phyloP scores from a whole-genome alignment of 176 grass and related monocot species.

The Juncus inflexus region DNA sequence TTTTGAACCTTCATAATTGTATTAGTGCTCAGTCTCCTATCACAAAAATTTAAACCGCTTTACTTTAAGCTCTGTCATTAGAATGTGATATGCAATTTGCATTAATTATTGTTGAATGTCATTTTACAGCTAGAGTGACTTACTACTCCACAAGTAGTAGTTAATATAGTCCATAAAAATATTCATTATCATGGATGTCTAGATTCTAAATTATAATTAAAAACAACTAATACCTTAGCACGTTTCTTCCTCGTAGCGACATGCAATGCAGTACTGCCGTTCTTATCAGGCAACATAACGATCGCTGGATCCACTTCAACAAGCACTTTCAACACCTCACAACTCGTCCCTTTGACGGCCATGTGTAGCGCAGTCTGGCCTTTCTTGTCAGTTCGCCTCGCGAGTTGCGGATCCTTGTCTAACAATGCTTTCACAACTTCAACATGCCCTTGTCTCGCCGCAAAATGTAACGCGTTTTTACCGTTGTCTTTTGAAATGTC shows the following conservation, averaged over 20 bases:
- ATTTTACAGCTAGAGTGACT: too few relatives aligned
- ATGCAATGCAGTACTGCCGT: conserved; percentile 83
- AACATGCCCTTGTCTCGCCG: conserved; percentile 71
- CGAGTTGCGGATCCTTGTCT: conserved; percentile 82
- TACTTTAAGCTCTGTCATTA: too few relatives aligned
- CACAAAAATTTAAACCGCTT: too few relatives aligned
- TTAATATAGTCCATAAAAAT: background rate
- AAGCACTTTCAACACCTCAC: conserved; percentile 77
- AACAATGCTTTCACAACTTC: conserved; percentile 70
- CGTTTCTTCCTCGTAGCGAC: conserved; percentile 92
- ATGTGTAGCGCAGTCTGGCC: conserved; percentile 94
- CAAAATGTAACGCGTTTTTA: conserved; percentile 92
- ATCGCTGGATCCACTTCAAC: conserved; percentile 89
- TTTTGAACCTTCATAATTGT: too few relatives aligned
- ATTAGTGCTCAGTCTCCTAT: too few relatives aligned
- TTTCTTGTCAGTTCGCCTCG: conserved; percentile 81
- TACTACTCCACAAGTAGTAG: background rate
- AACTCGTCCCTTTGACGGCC: conserved; percentile 94
- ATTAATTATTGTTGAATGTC: too few relatives aligned
- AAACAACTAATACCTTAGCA: conserved; percentile 50
- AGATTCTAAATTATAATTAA: background rate
- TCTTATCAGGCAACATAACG: conserved; percentile 96
- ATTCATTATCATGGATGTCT: background rate
- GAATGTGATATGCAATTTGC: too few relatives aligned
- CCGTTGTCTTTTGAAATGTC: conserved; percentile 81